Evolutionary conservation across 2,329 filamentous ascomycete genomes (phyloP).

Genomic region (Seiridium unicorne): DNA sequence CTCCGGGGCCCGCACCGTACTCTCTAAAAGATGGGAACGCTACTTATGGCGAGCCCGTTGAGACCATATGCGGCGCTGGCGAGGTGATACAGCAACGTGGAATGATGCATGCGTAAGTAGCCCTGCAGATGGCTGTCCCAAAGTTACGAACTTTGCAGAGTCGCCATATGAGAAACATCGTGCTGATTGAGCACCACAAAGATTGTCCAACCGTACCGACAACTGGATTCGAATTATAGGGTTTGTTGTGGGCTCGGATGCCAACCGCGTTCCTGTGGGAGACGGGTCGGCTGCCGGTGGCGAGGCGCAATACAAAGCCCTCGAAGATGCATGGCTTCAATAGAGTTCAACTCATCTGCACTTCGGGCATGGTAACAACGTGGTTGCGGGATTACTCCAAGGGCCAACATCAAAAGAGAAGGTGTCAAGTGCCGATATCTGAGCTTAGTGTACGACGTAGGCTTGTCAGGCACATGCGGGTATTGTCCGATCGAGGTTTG

Average conservation of each 20-base stretch:
- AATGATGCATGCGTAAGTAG: slow-evolving; percentile 30
- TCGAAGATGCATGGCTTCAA: background rate
- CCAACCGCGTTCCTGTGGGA: slow-evolving; percentile 19
- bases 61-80: slow-evolving; percentile 24
- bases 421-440: no score
- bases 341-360: background rate
- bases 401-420: no score
- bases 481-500: no score
- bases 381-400: no score
- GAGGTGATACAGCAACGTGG: slow-evolving; percentile 29
- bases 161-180: background rate
- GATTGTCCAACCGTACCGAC: slow-evolving; percentile 25
- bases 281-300: background rate
- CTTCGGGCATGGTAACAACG: no score
- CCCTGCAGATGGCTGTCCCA: background rate
- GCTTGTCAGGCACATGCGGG: no score
- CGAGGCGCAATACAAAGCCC: background rate
- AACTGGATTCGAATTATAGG: slow-evolving; percentile 23
- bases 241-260: slow-evolving; percentile 20
- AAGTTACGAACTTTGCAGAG: background rate
- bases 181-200: slow-evolving; percentile 8
- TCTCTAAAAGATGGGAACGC: slow-evolving; percentile 21
- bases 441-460: no score
- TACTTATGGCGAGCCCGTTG: slow-evolving; percentile 20
- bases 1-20: slow-evolving; percentile 20